phyloP scores from a whole-genome alignment of 192 early-diverging fungal species.

The Jimgerdemannia lactiflua region DNA sequence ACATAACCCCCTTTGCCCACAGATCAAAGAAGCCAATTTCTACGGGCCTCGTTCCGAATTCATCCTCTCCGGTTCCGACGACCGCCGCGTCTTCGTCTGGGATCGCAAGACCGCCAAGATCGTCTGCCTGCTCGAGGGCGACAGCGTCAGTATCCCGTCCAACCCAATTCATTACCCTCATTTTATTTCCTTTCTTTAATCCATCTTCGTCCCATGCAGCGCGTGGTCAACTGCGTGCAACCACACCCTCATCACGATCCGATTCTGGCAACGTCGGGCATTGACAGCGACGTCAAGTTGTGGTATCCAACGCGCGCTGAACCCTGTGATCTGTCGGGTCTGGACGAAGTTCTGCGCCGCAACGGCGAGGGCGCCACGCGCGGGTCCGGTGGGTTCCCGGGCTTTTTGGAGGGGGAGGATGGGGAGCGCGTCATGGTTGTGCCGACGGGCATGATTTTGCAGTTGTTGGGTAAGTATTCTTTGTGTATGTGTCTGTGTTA shows the following conservation, averaged over 20 bases:
- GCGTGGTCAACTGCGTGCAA: slow-evolving; percentile 41
- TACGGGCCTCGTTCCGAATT: slow-evolving; percentile 52
- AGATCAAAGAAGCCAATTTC: slow-evolving; percentile 71
- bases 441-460: background rate
- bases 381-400: background rate
- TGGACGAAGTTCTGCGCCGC: slow-evolving; percentile 10
- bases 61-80: slow-evolving; percentile 70
- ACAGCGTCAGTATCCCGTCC: slow-evolving; percentile 28
- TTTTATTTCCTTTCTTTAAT: background rate
- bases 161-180: slow-evolving; percentile 38
- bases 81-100: slow-evolving; percentile 63
- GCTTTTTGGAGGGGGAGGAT: background rate
- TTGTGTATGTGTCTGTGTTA: background rate
- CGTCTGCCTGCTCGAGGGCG: slow-evolving; percentile 55
- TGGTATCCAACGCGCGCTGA: slow-evolving; percentile 40
- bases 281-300: slow-evolving; percentile 65
- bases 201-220: slow-evolving; percentile 4
- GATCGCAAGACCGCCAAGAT: slow-evolving; percentile 49
- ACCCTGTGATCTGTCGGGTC: slow-evolving; percentile 22
- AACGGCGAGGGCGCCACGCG: background rate
- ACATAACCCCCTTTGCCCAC: background rate
- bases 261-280: slow-evolving; percentile 61
- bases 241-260: slow-evolving; percentile 51
- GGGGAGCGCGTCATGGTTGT: background rate
- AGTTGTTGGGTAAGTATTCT: background rate